Evolutionary conservation across 495 filamentous ascomycete genomes (phyloP), one percentile per base, ranked within the genome.

Genomic region (Usnea hakonensis): DNA sequence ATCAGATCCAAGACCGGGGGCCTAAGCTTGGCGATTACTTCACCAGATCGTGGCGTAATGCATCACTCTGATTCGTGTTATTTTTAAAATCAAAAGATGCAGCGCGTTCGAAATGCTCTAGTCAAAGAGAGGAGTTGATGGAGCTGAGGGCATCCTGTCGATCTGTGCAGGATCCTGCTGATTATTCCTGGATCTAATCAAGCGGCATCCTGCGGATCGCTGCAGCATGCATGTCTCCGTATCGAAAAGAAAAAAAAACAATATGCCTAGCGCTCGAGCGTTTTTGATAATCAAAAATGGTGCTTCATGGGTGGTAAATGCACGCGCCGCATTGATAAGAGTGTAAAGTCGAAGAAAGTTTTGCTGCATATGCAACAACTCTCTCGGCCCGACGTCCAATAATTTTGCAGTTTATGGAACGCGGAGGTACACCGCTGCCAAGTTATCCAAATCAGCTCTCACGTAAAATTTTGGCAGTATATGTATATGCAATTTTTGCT

Each of bases 321-420:
- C 46, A 50, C 46, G 11, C 23, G 46, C 46, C 46, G 46, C 23
- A 50, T 50, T 50, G 46, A 50, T 50, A 50, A 50, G 46, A 26
- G 23, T 30, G 46, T 26, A 50, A 14, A 11, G 43, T 23, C 21
- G 21, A 21, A 26, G 21, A 48, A 48, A 21, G n/a, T 14, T 50
- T 16, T 50, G 46, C 46, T 50, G 46, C 46, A 50, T 50, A 50
- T 50, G 46, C 46, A 50, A 50, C 46, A 26, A 28, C 46, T 50
- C 17, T 50, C 8, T 50, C 46, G 46, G 46, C 46, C 46, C 46
- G 46, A 50, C 23, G 9, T 28, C 46, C 46, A 50, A 0, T 50
- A 13, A 50, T 4, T 50, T 50, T 30, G 23, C 23, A 50, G 4
- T n/a, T 28, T 16, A 30, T 17, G 26, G 16, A 26, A 50, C 46